These are phyloP conservation scores for Trichoderma virens DNA, from an alignment of 495 filamentous ascomycete species.

Conservation along the genomic window DNA sequence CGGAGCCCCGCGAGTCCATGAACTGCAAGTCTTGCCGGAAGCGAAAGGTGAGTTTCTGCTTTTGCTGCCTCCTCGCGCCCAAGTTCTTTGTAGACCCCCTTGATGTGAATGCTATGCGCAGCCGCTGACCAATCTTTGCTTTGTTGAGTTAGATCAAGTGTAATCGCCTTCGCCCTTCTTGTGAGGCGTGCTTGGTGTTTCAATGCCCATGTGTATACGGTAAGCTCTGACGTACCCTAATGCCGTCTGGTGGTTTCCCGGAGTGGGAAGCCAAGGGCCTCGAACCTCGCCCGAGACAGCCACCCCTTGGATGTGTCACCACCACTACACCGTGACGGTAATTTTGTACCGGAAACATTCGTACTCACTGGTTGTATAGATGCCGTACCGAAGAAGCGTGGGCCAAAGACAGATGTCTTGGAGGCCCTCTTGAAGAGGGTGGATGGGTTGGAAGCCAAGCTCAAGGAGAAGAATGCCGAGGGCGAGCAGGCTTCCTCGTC, in stretches of 20 bases:
- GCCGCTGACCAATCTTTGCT: neutral
- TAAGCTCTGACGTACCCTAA: constrained; percentile 31
- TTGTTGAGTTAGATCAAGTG: constrained; percentile 66
- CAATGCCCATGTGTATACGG: constrained; percentile 84
- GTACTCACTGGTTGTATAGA: constrained; percentile 39
- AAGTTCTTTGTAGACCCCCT: neutral
- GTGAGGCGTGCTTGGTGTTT: constrained; percentile 83
- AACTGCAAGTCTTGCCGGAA: constrained; percentile 92
- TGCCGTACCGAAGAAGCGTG: constrained; percentile 80
- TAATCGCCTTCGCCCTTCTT: constrained; percentile 74
- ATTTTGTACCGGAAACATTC: neutral
- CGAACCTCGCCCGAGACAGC: neutral
- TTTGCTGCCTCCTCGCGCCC: neutral
- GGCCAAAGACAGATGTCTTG: constrained; percentile 81
- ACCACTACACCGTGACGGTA: neutral
- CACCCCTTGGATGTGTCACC: neutral
- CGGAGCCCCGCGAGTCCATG: constrained; percentile 80
- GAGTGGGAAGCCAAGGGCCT: neutral
- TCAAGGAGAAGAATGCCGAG: constrained; percentile 56
- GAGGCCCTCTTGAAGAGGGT: constrained; percentile 78
- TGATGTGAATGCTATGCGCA: neutral
- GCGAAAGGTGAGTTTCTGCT: constrained; percentile 54
- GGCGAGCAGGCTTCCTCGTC: neutral
- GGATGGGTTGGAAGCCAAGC: constrained; percentile 69
- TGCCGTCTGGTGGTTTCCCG: neutral